phyloP scores from a whole-genome alignment of 768 basidiomycete genomes.

The Chalciporus chontae region DNA sequence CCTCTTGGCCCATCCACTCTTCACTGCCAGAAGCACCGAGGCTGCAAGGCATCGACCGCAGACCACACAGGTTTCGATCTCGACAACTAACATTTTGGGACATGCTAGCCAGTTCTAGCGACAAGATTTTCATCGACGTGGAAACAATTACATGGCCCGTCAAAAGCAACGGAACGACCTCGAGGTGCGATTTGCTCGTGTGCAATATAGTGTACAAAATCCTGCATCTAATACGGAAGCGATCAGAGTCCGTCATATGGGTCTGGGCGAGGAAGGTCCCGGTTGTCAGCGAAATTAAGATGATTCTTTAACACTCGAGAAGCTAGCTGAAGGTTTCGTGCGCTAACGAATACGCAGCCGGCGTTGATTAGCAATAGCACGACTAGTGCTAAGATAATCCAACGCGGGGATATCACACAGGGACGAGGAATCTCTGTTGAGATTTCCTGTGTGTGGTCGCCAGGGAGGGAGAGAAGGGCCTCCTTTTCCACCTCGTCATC shows the following conservation, averaged over 20 bases:
- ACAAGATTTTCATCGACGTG: too few relatives aligned
- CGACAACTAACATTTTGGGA: too few relatives aligned
- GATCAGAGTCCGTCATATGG: slow-evolving; percentile 30
- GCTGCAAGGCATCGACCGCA: too few relatives aligned
- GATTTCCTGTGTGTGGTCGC: not conserved
- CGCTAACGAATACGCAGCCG: slow-evolving; percentile 19
- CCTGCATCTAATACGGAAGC: not conserved
- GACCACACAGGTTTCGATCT: too few relatives aligned
- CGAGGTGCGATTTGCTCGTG: not conserved
- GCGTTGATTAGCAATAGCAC: slow-evolving; percentile 22
- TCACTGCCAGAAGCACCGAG: too few relatives aligned
- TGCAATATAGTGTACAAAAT: not conserved
- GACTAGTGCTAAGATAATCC: slow-evolving; percentile 17
- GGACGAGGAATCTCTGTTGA: slow-evolving; percentile 5
- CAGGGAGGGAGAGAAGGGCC: slow-evolving; percentile 8
- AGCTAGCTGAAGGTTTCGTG: slow-evolving; percentile 12
- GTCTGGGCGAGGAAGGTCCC: slow-evolving; percentile 28
- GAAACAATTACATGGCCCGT: not conserved
- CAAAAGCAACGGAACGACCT: too few relatives aligned
- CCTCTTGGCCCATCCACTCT: not conserved
- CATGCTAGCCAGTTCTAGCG: not conserved
- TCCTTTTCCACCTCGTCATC: slow-evolving; percentile 18
- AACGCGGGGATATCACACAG: slow-evolving; percentile 1
- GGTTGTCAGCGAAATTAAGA: slow-evolving; percentile 21
- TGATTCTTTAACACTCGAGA: slow-evolving; percentile 17